A percentile compares a stretch with the other conserved stretches of the same genome.
Evolutionary conservation across 805 yeast genomes (phyloP).

Genomic region (Teunomyces pallodes): DNA sequence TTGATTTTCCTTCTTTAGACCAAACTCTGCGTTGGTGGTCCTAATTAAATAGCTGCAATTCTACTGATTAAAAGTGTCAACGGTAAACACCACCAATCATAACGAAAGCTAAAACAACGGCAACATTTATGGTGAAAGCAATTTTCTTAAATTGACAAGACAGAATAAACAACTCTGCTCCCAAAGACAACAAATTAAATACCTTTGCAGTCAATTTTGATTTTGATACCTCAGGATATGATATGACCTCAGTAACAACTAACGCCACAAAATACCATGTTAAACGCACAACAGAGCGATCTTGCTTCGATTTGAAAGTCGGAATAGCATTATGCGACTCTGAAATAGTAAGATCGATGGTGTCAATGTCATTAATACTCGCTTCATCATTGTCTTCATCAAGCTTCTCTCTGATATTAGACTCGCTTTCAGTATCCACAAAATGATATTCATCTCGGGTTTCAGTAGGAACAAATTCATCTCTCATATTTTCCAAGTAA

Average conservation of each 20-base stretch:
- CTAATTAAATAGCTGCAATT: no score
- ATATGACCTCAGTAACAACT: neutral
- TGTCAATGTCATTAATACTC: neutral
- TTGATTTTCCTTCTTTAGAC: no score
- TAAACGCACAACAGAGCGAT: neutral
- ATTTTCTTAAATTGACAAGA: neutral
- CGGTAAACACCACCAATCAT: neutral
- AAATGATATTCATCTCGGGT: neutral
- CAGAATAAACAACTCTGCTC: neutral
- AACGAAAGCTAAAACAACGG: neutral
- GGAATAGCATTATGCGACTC: neutral
- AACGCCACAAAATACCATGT: neutral
- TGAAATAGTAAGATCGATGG: neutral
- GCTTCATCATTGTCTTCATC: neutral
- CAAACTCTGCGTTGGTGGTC: no score
- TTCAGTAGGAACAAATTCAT: neutral
- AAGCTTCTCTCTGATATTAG: neutral
- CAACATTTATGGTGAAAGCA: neutral
- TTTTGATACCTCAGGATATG: neutral
- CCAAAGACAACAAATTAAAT: neutral
- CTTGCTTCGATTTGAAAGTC: neutral
- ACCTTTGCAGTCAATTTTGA: neutral
- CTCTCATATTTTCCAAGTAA: constrained; percentile 21
- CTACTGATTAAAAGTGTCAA: neutral
- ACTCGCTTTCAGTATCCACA: neutral